Evolutionary conservation across 495 filamentous ascomycete genomes (phyloP), one percentile per base, ranked within the genome.

Genomic region (Aspergillus funiculosus): DNA sequence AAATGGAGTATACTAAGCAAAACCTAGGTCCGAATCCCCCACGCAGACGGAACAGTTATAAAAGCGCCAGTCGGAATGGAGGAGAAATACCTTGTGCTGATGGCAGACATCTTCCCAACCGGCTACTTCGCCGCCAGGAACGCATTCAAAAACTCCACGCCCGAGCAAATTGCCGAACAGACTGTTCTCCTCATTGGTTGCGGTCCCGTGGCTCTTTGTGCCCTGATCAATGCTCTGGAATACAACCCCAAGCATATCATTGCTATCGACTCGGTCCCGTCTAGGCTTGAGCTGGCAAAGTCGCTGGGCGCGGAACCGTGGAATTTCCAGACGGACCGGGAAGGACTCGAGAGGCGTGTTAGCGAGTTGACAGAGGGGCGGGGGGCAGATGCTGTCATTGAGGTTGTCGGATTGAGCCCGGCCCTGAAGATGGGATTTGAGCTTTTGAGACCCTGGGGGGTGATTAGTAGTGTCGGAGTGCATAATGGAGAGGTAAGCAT

Each of bases 51-150:
- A 10, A 94, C 89, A 2, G 80, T 83, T 2, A 77, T 89, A 59
- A 83, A 82, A 49, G 82, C 89, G 1, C 87, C 91, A 0, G 59
- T 79, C 22, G 84, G 76, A 18, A 84, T 95, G 36, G 75, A 82
- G 14, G 84, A 91, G 50, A 80, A 86, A 46, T 79, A 77, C 20
- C 70, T 95, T 37, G 81, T 95, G n/a, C 75, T 97, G 15, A 73
- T 74, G 56, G 72, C 66, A 25, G 68, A 72, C 41, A 71, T 73
- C 49, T 83, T 81, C 57, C 83, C 86, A 1, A 96, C 89, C 1
- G 92, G 91, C 8, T 96, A 78, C 64, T 96, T 92, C 55, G 92
- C 86, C 10, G 88, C 87, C n/a, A 63, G 68, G 29, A 94, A 89
- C 59, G 91, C 81, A 5, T 89, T 96, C 67, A 79, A 75, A 26